A percentile compares a stretch with the other conserved stretches of the same genome.
Conservation (phyloP, 306 rosid genomes). For the Herpetospermum pedunculosum region DNA sequence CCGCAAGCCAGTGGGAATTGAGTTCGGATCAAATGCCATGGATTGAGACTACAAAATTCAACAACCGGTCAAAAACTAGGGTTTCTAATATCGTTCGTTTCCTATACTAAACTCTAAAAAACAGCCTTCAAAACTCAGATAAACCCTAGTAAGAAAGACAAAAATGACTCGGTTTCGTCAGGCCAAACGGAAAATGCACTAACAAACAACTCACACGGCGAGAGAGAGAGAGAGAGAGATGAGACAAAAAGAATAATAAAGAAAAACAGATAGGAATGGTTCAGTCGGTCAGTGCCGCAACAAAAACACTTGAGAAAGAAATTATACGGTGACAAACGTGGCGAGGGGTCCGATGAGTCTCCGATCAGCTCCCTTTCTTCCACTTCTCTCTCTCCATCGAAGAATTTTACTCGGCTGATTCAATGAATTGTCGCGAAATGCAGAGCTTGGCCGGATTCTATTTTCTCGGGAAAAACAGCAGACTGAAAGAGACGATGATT, state of each 20-base stretch:
- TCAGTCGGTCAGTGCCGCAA: slow-evolving; percentile 29
- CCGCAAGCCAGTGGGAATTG: slow-evolving; percentile 41
- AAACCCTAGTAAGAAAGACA: slow-evolving; percentile 33
- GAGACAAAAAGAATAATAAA: neutral
- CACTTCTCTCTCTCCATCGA: neutral
- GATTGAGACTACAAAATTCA: neutral
- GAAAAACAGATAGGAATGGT: neutral
- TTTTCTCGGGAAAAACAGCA: neutral
- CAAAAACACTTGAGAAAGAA: slow-evolving; percentile 6
- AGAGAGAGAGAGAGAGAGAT: neutral
- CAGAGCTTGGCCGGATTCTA: neutral
- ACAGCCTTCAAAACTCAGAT: slow-evolving; percentile 9
- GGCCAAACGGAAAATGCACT: neutral
- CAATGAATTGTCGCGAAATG: neutral
- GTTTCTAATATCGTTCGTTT: neutral
- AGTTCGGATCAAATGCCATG: slow-evolving; percentile 78
- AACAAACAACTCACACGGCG: neutral
- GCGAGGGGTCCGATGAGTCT: slow-evolving; percentile 19
- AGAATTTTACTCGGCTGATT: neutral
- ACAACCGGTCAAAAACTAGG: neutral
- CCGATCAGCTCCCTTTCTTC: neutral
- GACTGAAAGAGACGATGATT: neutral
- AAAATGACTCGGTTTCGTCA: neutral
- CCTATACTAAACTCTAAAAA: slow-evolving; percentile 6
- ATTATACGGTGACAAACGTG: slow-evolving; percentile 13